phyloP scores from a whole-genome alignment of 148 eudicot species.

The Vaccinium darrowii region DNA sequence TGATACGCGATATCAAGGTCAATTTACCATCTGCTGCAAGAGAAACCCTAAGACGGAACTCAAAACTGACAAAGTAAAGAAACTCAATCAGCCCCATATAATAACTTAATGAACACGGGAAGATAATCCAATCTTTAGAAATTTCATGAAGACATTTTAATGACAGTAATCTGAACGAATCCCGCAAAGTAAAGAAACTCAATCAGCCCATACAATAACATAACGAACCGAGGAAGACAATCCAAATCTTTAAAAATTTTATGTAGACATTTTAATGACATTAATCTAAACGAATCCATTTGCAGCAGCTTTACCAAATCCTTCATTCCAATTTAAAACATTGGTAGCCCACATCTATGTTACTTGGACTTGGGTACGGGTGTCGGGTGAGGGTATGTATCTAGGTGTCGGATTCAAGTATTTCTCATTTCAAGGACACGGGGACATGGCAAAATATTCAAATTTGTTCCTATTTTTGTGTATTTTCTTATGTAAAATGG shows the following conservation, averaged over 20 bases:
- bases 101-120: background rate
- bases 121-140: background rate
- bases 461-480: too few relatives aligned
- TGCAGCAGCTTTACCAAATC: background rate
- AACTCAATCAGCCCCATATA: conserved; percentile 7
- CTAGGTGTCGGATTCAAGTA: too few relatives aligned
- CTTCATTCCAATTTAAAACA: background rate
- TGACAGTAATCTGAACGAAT: background rate
- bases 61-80: conserved; percentile 20
- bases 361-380: too few relatives aligned
- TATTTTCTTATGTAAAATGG: too few relatives aligned
- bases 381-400: too few relatives aligned
- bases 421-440: too few relatives aligned
- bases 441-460: too few relatives aligned
- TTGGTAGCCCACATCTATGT: background rate
- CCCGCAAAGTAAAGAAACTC: conserved; percentile 7
- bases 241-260: too few relatives aligned
- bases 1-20: conserved; percentile 25
- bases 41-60: conserved; percentile 25
- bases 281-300: background rate
- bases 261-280: background rate
- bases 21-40: conserved; percentile 22
- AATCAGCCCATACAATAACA: conserved; percentile 4
- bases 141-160: background rate
- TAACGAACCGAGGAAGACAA: too few relatives aligned